Conservation (phyloP, 1,284 basidiomycete genomes). For the Leccinum cinnamomeum region DNA sequence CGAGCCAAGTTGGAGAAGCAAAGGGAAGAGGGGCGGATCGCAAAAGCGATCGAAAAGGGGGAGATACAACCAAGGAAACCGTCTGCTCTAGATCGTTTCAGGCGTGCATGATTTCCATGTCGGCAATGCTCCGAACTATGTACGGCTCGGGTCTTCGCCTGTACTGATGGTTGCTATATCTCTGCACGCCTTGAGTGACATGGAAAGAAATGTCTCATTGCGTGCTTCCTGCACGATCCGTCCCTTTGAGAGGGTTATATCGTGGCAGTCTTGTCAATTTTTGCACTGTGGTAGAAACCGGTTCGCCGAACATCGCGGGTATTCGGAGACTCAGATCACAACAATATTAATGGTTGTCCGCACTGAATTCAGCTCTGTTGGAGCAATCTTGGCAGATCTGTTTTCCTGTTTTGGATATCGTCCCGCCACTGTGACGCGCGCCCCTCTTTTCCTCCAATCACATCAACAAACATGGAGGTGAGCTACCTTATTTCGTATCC, state of each 20-base stretch:
- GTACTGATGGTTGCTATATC: not conserved
- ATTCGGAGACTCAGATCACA: no score
- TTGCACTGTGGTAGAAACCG: not conserved
- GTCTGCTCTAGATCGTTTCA: slow-evolving; percentile 71
- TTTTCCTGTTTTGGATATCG: not conserved
- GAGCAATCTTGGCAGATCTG: no score
- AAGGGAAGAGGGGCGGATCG: slow-evolving; percentile 50
- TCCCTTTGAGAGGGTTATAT: not conserved
- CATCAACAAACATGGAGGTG: not conserved
- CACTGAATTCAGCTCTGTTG: no score
- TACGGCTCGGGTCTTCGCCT: not conserved
- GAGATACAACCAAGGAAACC: slow-evolving; percentile 44
- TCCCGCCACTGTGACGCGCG: not conserved
- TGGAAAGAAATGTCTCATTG: not conserved
- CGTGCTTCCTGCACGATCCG: not conserved
- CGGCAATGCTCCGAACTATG: not conserved
- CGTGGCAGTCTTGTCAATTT: not conserved
- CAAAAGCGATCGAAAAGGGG: slow-evolving; percentile 44
- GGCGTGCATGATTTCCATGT: slow-evolving; percentile 22
- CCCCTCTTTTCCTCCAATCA: not conserved
- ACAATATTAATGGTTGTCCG: no score
- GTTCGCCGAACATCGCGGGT: no score
- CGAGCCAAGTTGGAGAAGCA: slow-evolving; percentile 69
- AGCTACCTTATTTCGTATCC: not conserved
- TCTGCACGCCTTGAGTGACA: not conserved